Conservation (phyloP, 169 alveolate genomes). For the Eimeria brunetti region DNA sequence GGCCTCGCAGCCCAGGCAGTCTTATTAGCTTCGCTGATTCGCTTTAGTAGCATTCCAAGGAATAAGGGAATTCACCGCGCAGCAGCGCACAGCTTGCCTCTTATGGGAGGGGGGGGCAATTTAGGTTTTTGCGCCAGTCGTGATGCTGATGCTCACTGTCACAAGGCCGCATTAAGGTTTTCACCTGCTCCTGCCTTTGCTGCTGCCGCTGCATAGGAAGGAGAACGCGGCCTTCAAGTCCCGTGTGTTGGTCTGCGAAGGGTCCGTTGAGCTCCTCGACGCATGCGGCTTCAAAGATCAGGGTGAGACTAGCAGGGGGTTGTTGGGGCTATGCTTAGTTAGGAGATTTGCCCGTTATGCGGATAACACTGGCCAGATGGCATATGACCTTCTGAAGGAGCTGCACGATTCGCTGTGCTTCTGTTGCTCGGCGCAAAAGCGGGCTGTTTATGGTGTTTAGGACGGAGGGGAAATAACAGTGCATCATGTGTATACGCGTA, state of each 20-base stretch:
- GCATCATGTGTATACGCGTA: not conserved
- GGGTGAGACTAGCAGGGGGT: conserved; percentile 28
- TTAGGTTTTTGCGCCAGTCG: not conserved
- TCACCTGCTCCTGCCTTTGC: not conserved
- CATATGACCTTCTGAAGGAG: not conserved
- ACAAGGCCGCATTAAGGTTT: not conserved
- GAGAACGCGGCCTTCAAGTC: conserved; percentile 85
- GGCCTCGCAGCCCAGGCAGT: not conserved
- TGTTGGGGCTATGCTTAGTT: not conserved
- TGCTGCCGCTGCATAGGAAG: conserved; percentile 65
- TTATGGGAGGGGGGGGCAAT: not conserved
- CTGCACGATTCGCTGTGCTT: not conserved
- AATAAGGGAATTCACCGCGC: not conserved
- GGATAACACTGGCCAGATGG: not conserved
- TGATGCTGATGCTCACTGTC: not conserved
- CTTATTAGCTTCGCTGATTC: not conserved
- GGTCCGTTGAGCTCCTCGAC: conserved; percentile 83
- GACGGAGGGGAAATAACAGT: not conserved
- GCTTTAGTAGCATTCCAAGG: not conserved
- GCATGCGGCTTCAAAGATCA: conserved; percentile 85
- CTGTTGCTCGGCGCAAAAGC: not conserved
- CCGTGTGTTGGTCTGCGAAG: conserved; percentile 84
- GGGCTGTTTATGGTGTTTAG: not conserved
- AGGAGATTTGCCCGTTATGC: not conserved
- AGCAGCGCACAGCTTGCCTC: not conserved